phyloP scores from a whole-genome alignment of 768 basidiomycete genomes.

The Lactarius tabidus region DNA sequence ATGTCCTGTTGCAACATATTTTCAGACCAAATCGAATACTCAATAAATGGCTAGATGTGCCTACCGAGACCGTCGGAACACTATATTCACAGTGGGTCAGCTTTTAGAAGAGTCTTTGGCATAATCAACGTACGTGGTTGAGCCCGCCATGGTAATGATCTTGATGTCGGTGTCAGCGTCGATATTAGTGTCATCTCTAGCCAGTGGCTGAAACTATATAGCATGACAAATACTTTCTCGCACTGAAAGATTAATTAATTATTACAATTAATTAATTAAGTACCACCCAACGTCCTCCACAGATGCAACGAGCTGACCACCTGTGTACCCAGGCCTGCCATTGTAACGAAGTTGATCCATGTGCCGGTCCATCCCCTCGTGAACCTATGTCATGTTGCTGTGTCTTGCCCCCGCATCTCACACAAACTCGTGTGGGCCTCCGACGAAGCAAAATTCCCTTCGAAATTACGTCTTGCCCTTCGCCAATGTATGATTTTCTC shows the following conservation, averaged over 20 bases:
- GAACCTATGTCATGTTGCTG: conserved; percentile 33
- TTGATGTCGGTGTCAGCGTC: conserved; percentile 30
- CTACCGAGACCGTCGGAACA: conserved; percentile 11
- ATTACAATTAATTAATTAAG: background rate
- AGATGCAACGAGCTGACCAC: conserved; percentile 61
- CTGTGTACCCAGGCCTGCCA: conserved; percentile 65
- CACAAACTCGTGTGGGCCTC: conserved; percentile 42
- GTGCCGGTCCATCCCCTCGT: conserved; percentile 27
- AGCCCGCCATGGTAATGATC: conserved; percentile 48
- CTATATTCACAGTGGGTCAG: background rate
- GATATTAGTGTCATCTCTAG: conserved; percentile 22
- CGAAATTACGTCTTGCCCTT: conserved; percentile 56
- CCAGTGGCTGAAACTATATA: conserved; percentile 43
- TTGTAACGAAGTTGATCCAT: conserved; percentile 33
- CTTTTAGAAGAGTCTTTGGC: background rate
- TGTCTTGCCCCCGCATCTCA: conserved; percentile 61
- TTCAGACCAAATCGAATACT: conserved; percentile 13
- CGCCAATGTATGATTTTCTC: conserved; percentile 35
- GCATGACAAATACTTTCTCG: conserved; percentile 34
- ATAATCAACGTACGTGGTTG: conserved; percentile 45
- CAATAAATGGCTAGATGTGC: background rate
- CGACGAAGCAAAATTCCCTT: conserved; percentile 49
- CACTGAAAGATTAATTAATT: background rate
- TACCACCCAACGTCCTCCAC: conserved; percentile 59
- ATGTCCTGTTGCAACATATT: conserved; percentile 53